Conservation (phyloP, 257 asterid species). For the Penstemon barbatus region DNA sequence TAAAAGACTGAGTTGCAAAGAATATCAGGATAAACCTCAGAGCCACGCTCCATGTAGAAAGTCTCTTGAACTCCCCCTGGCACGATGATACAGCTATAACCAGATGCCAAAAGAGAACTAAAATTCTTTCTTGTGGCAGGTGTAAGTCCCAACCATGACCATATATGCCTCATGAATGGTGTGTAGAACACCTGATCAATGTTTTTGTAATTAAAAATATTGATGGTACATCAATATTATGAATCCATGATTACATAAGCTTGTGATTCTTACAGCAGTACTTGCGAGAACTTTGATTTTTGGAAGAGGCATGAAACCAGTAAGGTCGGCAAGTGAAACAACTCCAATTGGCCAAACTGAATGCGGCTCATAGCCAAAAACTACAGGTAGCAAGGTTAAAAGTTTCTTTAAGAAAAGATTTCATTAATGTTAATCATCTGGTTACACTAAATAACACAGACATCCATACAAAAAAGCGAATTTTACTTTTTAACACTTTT, state of each 20-base stretch:
- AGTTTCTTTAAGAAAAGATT: slow-evolving; percentile 7
- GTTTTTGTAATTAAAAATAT: slow-evolving; percentile 23
- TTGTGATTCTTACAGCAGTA: slow-evolving; percentile 65
- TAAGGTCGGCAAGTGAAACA: slow-evolving; percentile 71
- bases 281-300: slow-evolving; percentile 92
- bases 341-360: slow-evolving; percentile 97
- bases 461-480: background rate
- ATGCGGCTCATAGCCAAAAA: slow-evolving; percentile 96
- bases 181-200: slow-evolving; percentile 75
- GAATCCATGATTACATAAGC: slow-evolving; percentile 8
- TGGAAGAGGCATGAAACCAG: slow-evolving; percentile 84
- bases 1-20: slow-evolving; percentile 14
- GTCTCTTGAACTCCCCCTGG: slow-evolving; percentile 98
- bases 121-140: slow-evolving; percentile 74
- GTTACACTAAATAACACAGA: slow-evolving; percentile 10
- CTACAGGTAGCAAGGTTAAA: slow-evolving; percentile 42
- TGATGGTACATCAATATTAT: slow-evolving; percentile 18
- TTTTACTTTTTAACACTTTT: background rate
- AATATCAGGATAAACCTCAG: slow-evolving; percentile 58
- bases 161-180: slow-evolving; percentile 91
- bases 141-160: slow-evolving; percentile 95
- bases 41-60: slow-evolving; percentile 72
- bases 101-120: slow-evolving; percentile 66
- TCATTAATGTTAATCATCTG: background rate
- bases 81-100: slow-evolving; percentile 81